A percentile compares a stretch with the other conserved stretches of the same genome.
Conservation (phyloP, 116 monocot species). For the Papilionanthe hybrid region DNA sequence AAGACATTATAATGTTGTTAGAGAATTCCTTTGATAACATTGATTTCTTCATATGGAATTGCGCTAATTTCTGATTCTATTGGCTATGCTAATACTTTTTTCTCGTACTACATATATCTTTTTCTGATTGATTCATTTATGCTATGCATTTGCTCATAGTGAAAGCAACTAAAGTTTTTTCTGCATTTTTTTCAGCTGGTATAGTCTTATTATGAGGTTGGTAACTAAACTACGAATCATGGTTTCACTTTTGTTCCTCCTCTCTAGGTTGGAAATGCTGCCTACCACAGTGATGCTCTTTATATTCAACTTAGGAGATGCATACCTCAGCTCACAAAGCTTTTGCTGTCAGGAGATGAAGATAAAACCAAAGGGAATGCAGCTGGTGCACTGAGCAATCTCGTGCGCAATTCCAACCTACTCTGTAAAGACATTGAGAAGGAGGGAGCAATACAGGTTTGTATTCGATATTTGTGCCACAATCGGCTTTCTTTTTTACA, state of each 20-base stretch:
- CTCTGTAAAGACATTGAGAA: slow-evolving; percentile 78
- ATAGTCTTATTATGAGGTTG: background rate
- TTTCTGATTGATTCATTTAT: too few relatives aligned
- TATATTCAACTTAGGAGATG: slow-evolving; percentile 71
- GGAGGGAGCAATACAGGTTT: slow-evolving; percentile 82
- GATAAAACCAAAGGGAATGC: slow-evolving; percentile 96
- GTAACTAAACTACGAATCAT: background rate
- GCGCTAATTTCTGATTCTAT: too few relatives aligned
- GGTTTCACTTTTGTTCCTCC: background rate
- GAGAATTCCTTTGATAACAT: too few relatives aligned
- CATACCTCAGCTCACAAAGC: slow-evolving; percentile 78
- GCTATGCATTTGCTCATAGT: too few relatives aligned
- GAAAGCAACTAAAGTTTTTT: too few relatives aligned
- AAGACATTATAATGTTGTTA: background rate
- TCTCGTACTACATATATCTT: too few relatives aligned
- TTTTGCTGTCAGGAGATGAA: slow-evolving; percentile 72
- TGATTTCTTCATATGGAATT: too few relatives aligned
- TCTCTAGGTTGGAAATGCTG: slow-evolving; percentile 94
- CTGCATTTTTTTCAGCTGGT: background rate
- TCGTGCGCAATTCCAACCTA: slow-evolving; percentile 73
- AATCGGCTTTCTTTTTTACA: background rate
- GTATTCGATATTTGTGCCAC: too few relatives aligned
- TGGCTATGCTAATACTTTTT: too few relatives aligned
- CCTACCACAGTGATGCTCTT: slow-evolving; percentile 79
- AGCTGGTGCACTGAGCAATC: slow-evolving; percentile 95